A percentile compares a stretch with the other conserved stretches of the same genome.
These are phyloP conservation scores for Arthroderma sp. DNA, from an alignment of 2,329 filamentous ascomycete species.

Conservation along the genomic window DNA sequence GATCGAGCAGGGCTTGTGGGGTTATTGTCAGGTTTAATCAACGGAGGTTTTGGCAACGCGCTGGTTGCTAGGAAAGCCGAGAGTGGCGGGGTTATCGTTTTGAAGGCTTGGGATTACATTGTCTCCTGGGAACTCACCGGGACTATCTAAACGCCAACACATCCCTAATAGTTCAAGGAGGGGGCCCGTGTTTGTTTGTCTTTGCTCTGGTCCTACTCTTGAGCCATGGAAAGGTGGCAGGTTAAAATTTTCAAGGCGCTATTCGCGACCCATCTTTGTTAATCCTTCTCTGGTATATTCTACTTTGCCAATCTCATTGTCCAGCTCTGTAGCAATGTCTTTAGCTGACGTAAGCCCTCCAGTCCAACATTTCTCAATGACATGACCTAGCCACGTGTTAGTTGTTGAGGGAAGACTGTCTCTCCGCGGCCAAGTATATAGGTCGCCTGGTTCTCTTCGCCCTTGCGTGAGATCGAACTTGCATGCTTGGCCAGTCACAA, in stretches of 20 bases:
- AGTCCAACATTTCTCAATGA: slow-evolving; percentile 9
- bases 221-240: slow-evolving; percentile 5
- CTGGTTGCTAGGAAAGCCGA: too few species aligned
- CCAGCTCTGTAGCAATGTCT: slow-evolving; percentile 11
- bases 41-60: too few species aligned
- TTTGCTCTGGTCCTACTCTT: background rate
- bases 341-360: slow-evolving; percentile 8
- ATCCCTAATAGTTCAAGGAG: background rate
- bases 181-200: background rate
- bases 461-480: slow-evolving; percentile 5
- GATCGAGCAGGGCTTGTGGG: too few species aligned
- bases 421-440: slow-evolving; percentile 1
- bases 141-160: too few species aligned
- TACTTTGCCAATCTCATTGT: slow-evolving; percentile 5
- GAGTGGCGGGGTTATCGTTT: too few species aligned
- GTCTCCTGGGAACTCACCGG: too few species aligned
- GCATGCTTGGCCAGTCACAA: slow-evolving; percentile 6
- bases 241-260: background rate
- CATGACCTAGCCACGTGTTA: slow-evolving; percentile 5
- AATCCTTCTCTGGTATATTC: background rate
- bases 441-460: background rate
- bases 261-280: background rate
- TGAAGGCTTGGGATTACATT: too few species aligned
- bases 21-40: too few species aligned
- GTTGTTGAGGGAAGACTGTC: slow-evolving; percentile 2